Percentiles rank a stretch among this genome's conserved stretches.
Evolutionary conservation across 164 flowering plant genomes (phyloP).

Genomic region (Aristolochia fimbriata): DNA sequence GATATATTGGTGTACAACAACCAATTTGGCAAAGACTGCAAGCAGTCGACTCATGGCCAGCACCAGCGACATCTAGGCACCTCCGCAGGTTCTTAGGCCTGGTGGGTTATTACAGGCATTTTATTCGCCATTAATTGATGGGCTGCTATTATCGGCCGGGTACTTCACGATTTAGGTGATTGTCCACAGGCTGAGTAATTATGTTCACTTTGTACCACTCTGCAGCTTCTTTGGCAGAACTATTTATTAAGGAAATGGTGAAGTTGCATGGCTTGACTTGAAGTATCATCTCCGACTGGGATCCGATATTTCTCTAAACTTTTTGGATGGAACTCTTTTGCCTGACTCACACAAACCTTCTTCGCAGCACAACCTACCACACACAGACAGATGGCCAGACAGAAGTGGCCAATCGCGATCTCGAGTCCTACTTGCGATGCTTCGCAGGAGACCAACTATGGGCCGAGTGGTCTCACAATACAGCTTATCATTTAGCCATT

Average conservation of each 20-base stretch:
- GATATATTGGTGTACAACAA: no score
- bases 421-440: not conserved
- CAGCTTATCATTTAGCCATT: not conserved
- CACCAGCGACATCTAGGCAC: no score
- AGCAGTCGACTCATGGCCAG: no score
- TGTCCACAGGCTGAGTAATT: slow-evolving; percentile 6
- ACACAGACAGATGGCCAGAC: no score
- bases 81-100: not conserved
- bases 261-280: slow-evolving; percentile 5
- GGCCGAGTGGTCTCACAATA: no score
- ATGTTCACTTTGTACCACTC: slow-evolving; percentile 1
- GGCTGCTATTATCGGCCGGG: slow-evolving; percentile 1
- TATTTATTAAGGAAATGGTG: not conserved
- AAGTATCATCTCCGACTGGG: slow-evolving; percentile 4
- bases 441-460: not conserved
- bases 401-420: not conserved
- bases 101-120: no score
- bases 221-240: not conserved
- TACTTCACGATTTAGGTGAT: slow-evolving; percentile 7
- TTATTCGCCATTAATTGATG: slow-evolving; percentile 8
- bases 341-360: not conserved
- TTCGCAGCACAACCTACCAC: not conserved
- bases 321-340: slow-evolving; percentile 7
- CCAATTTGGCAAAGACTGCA: no score
- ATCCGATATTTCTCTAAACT: not conserved